Conservation (phyloP, 331 rosid species). For the Phaseolus coccineus region DNA sequence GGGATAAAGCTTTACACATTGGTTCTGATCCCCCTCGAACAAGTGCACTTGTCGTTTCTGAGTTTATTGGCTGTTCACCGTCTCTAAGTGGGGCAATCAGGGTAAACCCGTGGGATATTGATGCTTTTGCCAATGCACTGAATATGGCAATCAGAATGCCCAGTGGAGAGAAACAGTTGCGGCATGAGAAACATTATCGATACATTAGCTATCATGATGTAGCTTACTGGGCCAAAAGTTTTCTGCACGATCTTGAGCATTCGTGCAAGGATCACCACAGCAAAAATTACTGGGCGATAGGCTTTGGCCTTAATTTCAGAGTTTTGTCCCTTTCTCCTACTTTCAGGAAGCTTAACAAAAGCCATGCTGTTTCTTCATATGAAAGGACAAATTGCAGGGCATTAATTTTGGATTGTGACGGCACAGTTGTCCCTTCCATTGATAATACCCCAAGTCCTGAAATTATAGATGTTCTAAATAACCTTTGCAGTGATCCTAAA, state of each 20-base stretch:
- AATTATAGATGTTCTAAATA: constrained; percentile 65
- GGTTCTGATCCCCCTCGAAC: constrained; percentile 52
- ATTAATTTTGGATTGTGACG: constrained; percentile 81
- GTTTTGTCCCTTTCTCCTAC: constrained; percentile 79
- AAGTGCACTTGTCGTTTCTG: constrained; percentile 76
- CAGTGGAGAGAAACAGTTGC: constrained; percentile 62
- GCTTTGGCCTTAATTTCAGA: constrained; percentile 74
- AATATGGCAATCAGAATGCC: constrained; percentile 64
- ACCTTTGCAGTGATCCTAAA: constrained; percentile 69
- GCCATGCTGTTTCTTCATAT: constrained; percentile 59
- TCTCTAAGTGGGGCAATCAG: constrained; percentile 62
- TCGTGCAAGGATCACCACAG: constrained; percentile 71
- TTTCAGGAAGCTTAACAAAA: constrained; percentile 72
- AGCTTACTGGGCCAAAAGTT: constrained; percentile 73
- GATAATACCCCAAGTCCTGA: constrained; percentile 62
- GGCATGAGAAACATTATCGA: constrained; percentile 73
- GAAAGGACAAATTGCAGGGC: constrained; percentile 65
- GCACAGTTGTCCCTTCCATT: constrained; percentile 74
- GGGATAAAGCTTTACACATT: constrained; percentile 54
- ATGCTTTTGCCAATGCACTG: constrained; percentile 77
- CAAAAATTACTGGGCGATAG: constrained; percentile 75
- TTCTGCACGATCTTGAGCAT: constrained; percentile 66
- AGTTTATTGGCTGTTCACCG: constrained; percentile 54
- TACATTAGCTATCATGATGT: constrained; percentile 77
- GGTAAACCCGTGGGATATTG: constrained; percentile 83